Evolutionary conservation across 2,329 filamentous ascomycete species (phyloP).

Genomic region (Stromatinia cepivora): DNA sequence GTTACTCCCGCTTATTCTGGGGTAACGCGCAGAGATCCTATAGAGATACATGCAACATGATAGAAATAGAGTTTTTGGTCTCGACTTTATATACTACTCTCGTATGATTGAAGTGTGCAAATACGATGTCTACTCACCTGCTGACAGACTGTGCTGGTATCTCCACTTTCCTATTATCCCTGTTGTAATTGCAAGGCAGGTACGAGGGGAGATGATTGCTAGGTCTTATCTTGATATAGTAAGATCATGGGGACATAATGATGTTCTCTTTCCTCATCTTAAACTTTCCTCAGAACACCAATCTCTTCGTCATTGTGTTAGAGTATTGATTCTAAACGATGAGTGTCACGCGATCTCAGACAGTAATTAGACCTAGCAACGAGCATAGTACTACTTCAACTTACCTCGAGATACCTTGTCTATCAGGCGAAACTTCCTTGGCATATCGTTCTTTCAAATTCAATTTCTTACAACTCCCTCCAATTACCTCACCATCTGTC

Average conservation of each 20-base stretch:
- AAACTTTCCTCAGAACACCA: constrained; percentile 18
- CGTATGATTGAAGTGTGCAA: constrained; percentile 13
- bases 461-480: constrained; percentile 6
- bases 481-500: constrained; percentile 13
- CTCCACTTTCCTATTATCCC: constrained; percentile 3
- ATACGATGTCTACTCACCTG: constrained; percentile 4
- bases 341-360: constrained; percentile 19
- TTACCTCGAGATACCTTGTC: constrained; percentile 6
- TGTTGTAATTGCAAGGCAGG: constrained; percentile 10
- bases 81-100: constrained; percentile 13
- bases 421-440: background rate
- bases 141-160: background rate
- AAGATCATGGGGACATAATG: constrained; percentile 17
- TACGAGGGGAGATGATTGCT: constrained; percentile 7
- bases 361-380: constrained; percentile 15
- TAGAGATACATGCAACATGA: constrained; percentile 21
- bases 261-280: constrained; percentile 16
- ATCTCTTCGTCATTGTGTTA: constrained; percentile 5
- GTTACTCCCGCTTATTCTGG: constrained; percentile 22
- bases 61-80: background rate
- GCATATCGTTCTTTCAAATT: constrained; percentile 7
- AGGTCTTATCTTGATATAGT: constrained; percentile 17
- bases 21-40: constrained; percentile 15
- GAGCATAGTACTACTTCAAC: constrained; percentile 14
- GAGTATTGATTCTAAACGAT: constrained; percentile 15